A percentile compares a stretch with the other conserved stretches of the same genome.
phyloP scores from a whole-genome alignment of 2,329 filamentous ascomycete genomes.

The Pseudopithomyces chartarum region DNA sequence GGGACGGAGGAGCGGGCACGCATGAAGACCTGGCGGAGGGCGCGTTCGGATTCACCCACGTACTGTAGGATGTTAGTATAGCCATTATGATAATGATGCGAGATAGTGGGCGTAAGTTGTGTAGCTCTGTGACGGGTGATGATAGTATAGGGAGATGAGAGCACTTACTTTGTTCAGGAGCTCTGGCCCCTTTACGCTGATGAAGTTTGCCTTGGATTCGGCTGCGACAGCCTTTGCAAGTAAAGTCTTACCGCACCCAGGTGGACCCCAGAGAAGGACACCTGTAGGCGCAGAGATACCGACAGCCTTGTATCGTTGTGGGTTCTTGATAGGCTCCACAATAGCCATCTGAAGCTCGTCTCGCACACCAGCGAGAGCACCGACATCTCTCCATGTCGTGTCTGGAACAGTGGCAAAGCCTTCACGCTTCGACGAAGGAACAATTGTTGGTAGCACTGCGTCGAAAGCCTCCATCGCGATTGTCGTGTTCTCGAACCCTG shows the following conservation, averaged over 20 bases:
- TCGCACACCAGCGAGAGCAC: conserved; percentile 79
- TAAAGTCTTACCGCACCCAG: conserved; percentile 94
- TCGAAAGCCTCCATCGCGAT: conserved; percentile 74
- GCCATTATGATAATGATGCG: not conserved
- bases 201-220: conserved; percentile 95
- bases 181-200: conserved; percentile 95
- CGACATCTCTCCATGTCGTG: conserved; percentile 91
- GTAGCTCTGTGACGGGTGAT: not conserved
- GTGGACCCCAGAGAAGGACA: conserved; percentile 93
- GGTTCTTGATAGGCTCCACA: conserved; percentile 84
- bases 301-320: conserved; percentile 74
- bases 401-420: conserved; percentile 94
- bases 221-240: conserved; percentile 96
- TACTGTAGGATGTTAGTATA: conserved; percentile 54
- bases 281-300: conserved; percentile 83
- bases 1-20: conserved; percentile 85
- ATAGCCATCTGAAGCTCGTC: conserved; percentile 84
- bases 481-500: conserved; percentile 59
- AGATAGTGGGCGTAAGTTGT: not conserved
- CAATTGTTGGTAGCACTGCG: conserved; percentile 73
- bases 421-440: conserved; percentile 85
- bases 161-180: conserved; percentile 78
- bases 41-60: conserved; percentile 93
- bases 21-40: conserved; percentile 88
- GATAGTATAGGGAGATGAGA: not conserved